Base-by-base conservation (phyloP, 73 alveolate genomes). In the Uronychia binucleata region DNA sequence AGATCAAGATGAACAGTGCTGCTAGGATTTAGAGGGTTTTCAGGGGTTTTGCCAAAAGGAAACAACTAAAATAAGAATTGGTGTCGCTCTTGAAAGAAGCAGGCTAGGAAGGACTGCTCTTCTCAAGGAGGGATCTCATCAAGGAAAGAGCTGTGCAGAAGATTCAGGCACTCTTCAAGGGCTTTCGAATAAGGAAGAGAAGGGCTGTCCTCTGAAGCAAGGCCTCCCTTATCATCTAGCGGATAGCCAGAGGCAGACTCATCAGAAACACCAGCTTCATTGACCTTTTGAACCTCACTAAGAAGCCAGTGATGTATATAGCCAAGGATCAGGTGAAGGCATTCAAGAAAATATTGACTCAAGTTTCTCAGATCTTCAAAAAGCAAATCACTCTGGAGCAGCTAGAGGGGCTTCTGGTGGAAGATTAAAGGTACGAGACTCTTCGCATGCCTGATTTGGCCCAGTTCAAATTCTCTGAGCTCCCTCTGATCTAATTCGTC, bases 1-100 rank as follows among this genome's bases (percentile, higher is more conserved):
- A 27, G 91, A 26, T 34, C 29, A 76, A 77, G 75, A 77, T 75
- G 30, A 26, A 28, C 28, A 84, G 85, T 5, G 80, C 86, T 13
- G 67, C 77, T 28, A 85, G 46, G 32, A 80, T 87, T 34, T 46
- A 87, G 30, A 87, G 80, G 34, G 77, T 74, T 0, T 79, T 78
- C 34, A 79, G 93, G 57, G 89, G 89, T 0, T 87, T 77, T 86
- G 29, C 80, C 0, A 67, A 29, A 30, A 58, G 93, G 28, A 1
- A 28, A 26, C 31, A 75, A 30, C 75, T 74, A 0, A 87, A 81
- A 35, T 67, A 29, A 74, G 88, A 87, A 74, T 77, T 87, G n/a
- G 13, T 30, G 74, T 1, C 0, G n/a, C 13, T 87, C 13, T 80
- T 87, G 1, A 87, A 34, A 67, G 74, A 59, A 28, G 14, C n/a